Evolutionary conservation across 352 stramenopile species (phyloP).

Genomic region (Phytopythium helicoides): DNA sequence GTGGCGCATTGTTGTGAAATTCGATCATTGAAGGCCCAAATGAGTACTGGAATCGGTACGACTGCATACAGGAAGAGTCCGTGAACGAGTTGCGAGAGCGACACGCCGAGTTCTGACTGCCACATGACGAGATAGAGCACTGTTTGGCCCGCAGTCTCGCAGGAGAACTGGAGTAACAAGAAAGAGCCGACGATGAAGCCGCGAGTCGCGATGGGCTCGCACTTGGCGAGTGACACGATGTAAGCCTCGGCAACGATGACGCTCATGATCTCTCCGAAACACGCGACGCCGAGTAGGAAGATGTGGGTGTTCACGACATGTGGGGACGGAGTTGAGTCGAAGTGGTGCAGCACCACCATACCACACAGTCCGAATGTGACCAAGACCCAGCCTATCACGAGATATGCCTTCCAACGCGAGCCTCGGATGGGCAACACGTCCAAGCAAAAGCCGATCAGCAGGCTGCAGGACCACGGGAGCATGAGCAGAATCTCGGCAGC

Average conservation of each 20-base stretch:
- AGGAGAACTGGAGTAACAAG: slow-evolving; percentile 29
- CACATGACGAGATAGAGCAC: slow-evolving; percentile 10
- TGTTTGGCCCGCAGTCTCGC: slow-evolving; percentile 14
- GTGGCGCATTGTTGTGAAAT: neutral
- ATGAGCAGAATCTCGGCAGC: slow-evolving; percentile 33
- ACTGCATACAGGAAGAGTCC: slow-evolving; percentile 40
- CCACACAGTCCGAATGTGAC: slow-evolving; percentile 28
- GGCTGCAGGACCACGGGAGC: slow-evolving; percentile 57
- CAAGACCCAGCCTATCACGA: slow-evolving; percentile 53
- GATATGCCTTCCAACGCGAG: slow-evolving; percentile 78
- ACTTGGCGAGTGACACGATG: slow-evolving; percentile 36
- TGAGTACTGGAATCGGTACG: slow-evolving; percentile 30
- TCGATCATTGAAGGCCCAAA: slow-evolving; percentile 36
- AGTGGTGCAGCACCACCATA: slow-evolving; percentile 37
- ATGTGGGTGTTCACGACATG: slow-evolving; percentile 31
- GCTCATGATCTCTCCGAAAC: slow-evolving; percentile 42
- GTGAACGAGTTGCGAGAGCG: slow-evolving; percentile 26
- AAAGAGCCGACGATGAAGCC: slow-evolving; percentile 30
- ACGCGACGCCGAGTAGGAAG: slow-evolving; percentile 29
- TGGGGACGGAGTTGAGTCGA: slow-evolving; percentile 11
- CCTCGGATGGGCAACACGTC: slow-evolving; percentile 75
- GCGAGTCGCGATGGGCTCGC: slow-evolving; percentile 23
- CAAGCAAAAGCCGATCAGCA: slow-evolving; percentile 76
- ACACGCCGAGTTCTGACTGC: slow-evolving; percentile 22
- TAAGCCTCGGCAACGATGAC: slow-evolving; percentile 40